Evolutionary conservation across 192 early-diverging fungal species (phyloP), one percentile per base, ranked within the genome.

Genomic region (Backusella circina): DNA sequence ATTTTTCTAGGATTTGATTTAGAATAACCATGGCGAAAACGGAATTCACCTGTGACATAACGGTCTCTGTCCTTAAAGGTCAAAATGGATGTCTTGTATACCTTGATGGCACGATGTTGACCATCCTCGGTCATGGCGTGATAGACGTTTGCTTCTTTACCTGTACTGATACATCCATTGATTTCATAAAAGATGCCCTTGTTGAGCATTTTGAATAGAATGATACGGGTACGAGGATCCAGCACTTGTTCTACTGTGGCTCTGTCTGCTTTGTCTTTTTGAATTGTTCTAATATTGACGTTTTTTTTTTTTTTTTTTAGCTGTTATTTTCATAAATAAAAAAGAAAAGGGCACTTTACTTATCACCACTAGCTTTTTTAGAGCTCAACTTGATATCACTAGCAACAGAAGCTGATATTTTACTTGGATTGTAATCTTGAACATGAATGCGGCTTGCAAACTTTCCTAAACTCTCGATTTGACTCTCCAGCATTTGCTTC

Each of bases 111-210:
- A 5, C 92, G 85, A 77, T 97, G 95, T 50, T 87, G 83, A 31
- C 92, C 94, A 13, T 85, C 76, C 61, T 95, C 94, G 10, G 96
- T 97, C 16, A 89, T 84, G 7, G 98, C 98, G 71, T 99, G 97
- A 75, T 99, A 99, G 18, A 99, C 98, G 81, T 99, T 99, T 74
- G 98, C 98, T 76, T 99, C 97, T 79, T 99, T 99, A 13, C 97
- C 98, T 0, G 98, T 99, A 79, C 93, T 95, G 61, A 99, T 91
- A 83, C 98, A 99, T 0, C 98, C 98, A 78, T 99, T 96, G 73
- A 99, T 91, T 75, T 96, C 95, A 77, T 94, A 91, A 71, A 99
- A 93, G 5, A 95, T 81, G 66, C 93, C 92, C 51, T 90, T 84
- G 84, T 97, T 98, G 71, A 99, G 83, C 83, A 99, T 85, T 80